Conservation (phyloP, 1,284 basidiomycete genomes). For the Rhodotorula sp. region DNA sequence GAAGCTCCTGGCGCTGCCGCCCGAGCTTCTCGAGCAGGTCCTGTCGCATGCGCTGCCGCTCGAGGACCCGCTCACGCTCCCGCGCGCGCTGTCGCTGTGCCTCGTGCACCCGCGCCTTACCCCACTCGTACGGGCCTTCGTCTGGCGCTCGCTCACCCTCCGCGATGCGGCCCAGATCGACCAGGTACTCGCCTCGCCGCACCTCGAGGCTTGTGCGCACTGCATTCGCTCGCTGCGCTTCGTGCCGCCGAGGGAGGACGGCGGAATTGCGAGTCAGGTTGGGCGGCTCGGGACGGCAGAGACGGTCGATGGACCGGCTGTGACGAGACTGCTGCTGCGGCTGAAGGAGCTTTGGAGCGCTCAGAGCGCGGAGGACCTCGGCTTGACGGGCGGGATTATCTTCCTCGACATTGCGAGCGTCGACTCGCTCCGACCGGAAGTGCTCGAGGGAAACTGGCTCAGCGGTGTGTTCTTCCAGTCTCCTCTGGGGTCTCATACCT, state of each 20-base stretch:
- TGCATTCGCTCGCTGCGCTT: neutral
- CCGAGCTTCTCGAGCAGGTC: constrained; percentile 9
- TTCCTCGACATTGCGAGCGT: constrained; percentile 11
- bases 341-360: neutral
- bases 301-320: neutral
- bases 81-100: neutral
- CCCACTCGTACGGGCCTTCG: neutral
- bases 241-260: neutral
- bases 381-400: neutral
- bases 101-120: neutral
- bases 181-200: neutral
- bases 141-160: neutral
- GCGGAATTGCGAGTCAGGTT: neutral
- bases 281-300: constrained; percentile 13
- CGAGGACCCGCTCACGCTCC: neutral
- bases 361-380: too few relatives aligned
- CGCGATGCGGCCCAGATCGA: neutral
- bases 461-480: neutral
- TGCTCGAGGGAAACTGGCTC: constrained; percentile 13
- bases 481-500: neutral
- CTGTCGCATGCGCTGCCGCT: neutral
- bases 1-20: constrained; percentile 10
- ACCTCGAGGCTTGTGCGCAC: rapidly evolving
- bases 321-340: neutral
- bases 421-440: neutral